phyloP scores from a whole-genome alignment of 805 yeast species.

The Suhomyces pyralidae region DNA sequence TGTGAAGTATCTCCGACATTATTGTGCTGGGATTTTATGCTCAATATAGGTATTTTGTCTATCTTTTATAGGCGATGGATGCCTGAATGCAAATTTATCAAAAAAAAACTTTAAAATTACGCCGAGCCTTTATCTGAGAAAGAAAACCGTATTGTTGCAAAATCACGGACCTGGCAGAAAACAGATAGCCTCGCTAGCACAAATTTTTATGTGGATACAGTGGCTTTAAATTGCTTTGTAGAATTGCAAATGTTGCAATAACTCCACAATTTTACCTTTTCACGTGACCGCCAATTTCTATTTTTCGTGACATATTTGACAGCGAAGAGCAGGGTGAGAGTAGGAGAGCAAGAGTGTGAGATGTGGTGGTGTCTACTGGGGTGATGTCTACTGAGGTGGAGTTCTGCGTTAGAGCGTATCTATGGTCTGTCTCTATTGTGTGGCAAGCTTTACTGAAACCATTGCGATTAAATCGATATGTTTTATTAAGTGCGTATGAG shows the following conservation, averaged over 20 bases:
- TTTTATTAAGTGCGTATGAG: neutral
- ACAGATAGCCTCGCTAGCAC: neutral
- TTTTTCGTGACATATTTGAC: neutral
- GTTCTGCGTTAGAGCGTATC: too few species aligned
- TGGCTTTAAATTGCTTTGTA: neutral
- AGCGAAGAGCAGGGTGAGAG: neutral
- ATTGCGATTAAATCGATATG: too few species aligned
- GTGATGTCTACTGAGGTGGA: neutral
- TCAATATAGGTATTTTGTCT: too few species aligned
- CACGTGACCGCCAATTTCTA: conserved; percentile 18
- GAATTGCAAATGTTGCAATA: conserved; percentile 13
- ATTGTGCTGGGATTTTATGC: neutral
- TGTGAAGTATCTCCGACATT: conserved; percentile 13
- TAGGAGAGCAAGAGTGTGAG: neutral
- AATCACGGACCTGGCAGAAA: neutral
- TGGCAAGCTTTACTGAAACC: too few species aligned
- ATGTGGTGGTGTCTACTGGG: too few species aligned
- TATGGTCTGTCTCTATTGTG: too few species aligned
- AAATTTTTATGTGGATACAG: neutral
- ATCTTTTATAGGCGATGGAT: neutral
- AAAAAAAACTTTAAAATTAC: neutral
- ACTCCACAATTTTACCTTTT: conserved; percentile 22
- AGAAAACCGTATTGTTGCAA: neutral
- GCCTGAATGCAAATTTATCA: neutral
- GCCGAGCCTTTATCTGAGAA: neutral